Evolutionary conservation across 768 basidiomycete species (phyloP), one percentile per base, ranked within the genome.

Genomic region (Boletus barrowsii): DNA sequence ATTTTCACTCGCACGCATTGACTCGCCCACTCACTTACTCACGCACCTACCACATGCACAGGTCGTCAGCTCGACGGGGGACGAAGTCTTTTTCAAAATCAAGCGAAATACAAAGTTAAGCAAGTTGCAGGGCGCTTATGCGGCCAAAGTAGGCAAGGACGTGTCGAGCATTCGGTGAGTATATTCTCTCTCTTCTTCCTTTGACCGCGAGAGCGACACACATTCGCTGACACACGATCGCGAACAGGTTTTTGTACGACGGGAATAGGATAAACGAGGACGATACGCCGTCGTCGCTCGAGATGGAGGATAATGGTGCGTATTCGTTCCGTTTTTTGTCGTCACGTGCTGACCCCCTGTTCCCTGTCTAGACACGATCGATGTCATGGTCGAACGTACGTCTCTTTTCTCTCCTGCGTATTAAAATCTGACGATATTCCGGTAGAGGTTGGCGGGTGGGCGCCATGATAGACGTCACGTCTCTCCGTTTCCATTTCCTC

Each of bases 31-130:
- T 26, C 29, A 17, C 43, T 24, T 22, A 13, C 32, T 13, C 24
- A 26, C 18, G 1, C 7, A 3, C 3, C 5, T 8, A 92, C 30
- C 33, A 30, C 22, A 2, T 5, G 7, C 1, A 5, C 13, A 93
- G 90, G 90, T 93, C 45, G 81, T 87, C 42, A 85, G 82, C 60
- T 79, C 87, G 36, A 69, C 75, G 13, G 91, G 90, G 53, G 90
- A 94, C 33, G 93, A 95, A 69, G 90, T 96, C 26, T 96, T 89
- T 74, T 97, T 97, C 82, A 96, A 97, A 81, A 95, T 97, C 75
- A 97, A 95, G 76, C 83, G 88, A 66, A 89, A 81, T 72, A 95
- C 93, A 42, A 93, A 88, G 76, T 74, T 97, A 62, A 89, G 84
- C 79, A 97, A 96, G 76, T 82, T 96, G 24, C 90, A 93, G 69